Conservation (phyloP, 1,284 basidiomycete species). For the Ustilago bromivora region DNA sequence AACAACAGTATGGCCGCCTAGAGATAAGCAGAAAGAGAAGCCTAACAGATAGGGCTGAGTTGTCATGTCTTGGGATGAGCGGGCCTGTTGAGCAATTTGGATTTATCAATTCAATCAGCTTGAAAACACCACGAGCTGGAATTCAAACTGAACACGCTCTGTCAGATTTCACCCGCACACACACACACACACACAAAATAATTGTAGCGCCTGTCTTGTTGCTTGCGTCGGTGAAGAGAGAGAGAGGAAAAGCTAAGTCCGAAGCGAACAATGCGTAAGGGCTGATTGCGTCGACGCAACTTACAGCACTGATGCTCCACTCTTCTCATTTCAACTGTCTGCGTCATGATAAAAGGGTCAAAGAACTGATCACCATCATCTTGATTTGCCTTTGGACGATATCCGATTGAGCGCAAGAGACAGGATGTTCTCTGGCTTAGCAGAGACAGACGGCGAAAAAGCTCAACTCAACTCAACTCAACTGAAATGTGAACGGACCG, state of each 20-base stretch:
- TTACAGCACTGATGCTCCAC: neutral
- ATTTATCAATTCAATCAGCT: too few relatives aligned
- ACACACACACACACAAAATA: neutral
- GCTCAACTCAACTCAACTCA: neutral
- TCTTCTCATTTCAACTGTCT: neutral
- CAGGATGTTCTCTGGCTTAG: too few relatives aligned
- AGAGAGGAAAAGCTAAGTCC: neutral
- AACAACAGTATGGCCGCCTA: neutral
- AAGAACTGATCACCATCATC: neutral
- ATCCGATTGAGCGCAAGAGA: neutral
- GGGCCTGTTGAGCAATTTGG: too few relatives aligned
- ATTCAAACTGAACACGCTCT: too few relatives aligned
- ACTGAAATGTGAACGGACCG: neutral
- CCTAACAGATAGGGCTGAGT: too few relatives aligned
- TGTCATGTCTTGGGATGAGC: neutral
- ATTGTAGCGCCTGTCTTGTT: neutral
- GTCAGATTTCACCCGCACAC: too few relatives aligned
- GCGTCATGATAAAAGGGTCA: neutral
- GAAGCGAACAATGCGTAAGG: conserved; percentile 4
- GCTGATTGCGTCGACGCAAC: conserved; percentile 1
- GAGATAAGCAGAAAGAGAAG: neutral
- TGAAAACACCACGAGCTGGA: too few relatives aligned
- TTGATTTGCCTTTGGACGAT: neutral
- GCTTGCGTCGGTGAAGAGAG: neutral
- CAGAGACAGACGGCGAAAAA: neutral